These are phyloP conservation scores for Entamoeba histolytica DNA, from an alignment of 208 protist genomes.

Conservation along the genomic window DNA sequence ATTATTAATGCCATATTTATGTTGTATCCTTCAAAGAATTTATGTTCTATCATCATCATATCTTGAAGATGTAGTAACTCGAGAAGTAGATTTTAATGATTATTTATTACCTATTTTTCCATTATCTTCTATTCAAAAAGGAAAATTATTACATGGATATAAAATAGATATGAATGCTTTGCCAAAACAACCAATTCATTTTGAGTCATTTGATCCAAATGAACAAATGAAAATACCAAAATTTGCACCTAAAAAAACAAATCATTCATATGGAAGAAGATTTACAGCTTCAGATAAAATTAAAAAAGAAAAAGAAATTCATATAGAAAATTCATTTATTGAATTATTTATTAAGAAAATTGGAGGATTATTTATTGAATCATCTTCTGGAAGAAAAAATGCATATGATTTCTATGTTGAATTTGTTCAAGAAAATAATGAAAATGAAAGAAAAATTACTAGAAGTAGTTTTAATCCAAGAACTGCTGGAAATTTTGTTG, in stretches of 20 bases:
- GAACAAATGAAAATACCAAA: not conserved
- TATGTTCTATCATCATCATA: not conserved
- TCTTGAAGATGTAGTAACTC: not conserved
- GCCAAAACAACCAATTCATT: not conserved
- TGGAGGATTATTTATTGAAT: not conserved
- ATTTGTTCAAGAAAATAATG: not conserved
- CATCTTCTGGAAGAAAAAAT: not conserved
- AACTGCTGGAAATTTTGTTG: not conserved
- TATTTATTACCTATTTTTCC: not conserved
- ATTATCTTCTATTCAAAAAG: not conserved
- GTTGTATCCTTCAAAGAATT: not conserved
- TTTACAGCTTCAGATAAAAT: not conserved
- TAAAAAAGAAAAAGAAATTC: not conserved
- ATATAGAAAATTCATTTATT: not conserved
- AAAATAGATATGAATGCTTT: not conserved
- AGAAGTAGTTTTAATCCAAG: not conserved
- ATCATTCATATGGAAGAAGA: not conserved
- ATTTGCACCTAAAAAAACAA: not conserved
- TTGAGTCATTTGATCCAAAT: not conserved
- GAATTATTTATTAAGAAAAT: not conserved
- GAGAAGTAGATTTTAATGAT: not conserved
- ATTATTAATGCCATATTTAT: not conserved
- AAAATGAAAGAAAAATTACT: not conserved
- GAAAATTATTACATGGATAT: not conserved
- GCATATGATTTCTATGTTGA: not conserved